Evolutionary conservation across 2,329 filamentous ascomycete species (phyloP).

Genomic region (Davidsoniella neocaledoniae): DNA sequence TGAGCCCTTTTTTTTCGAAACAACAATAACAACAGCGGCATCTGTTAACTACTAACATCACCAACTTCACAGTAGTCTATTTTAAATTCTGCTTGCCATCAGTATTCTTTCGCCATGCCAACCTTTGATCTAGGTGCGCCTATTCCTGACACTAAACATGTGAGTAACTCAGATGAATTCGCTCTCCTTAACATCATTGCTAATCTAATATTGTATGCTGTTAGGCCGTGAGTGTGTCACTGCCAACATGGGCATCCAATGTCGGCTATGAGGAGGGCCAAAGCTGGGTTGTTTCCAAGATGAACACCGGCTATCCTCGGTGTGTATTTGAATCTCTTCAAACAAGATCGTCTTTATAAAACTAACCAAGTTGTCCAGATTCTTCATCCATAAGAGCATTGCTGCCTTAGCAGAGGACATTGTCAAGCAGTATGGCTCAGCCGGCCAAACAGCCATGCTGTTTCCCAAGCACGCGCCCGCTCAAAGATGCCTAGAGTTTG

Average conservation of each 20-base stretch:
- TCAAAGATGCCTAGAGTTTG: constrained; percentile 57
- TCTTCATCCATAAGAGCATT: constrained; percentile 82
- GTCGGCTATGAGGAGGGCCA: constrained; percentile 89
- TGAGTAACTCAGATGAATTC: constrained; percentile 27
- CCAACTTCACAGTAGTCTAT: not conserved
- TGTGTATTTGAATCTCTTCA: constrained; percentile 20
- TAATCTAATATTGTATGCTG: not conserved
- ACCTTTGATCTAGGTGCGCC: constrained; percentile 45
- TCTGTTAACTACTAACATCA: not conserved
- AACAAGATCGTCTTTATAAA: not conserved
- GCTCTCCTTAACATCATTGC: not conserved
- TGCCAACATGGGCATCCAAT: constrained; percentile 85
- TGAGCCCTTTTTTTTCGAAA: not conserved
- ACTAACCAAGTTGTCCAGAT: constrained; percentile 36
- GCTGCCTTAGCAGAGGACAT: constrained; percentile 55
- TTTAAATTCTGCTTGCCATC: not conserved
- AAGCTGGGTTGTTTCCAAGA: constrained; percentile 58
- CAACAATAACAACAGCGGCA: not conserved
- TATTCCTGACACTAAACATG: constrained; percentile 66
- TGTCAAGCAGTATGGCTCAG: constrained; percentile 41
- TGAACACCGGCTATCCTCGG: constrained; percentile 86
- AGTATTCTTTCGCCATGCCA: constrained; percentile 22
- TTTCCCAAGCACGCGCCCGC: constrained; percentile 61
- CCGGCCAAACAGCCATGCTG: constrained; percentile 56
- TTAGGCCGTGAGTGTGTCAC: constrained; percentile 86